Conservation (phyloP, 2,329 filamentous ascomycete species). For the Ramichloridium luteum region DNA sequence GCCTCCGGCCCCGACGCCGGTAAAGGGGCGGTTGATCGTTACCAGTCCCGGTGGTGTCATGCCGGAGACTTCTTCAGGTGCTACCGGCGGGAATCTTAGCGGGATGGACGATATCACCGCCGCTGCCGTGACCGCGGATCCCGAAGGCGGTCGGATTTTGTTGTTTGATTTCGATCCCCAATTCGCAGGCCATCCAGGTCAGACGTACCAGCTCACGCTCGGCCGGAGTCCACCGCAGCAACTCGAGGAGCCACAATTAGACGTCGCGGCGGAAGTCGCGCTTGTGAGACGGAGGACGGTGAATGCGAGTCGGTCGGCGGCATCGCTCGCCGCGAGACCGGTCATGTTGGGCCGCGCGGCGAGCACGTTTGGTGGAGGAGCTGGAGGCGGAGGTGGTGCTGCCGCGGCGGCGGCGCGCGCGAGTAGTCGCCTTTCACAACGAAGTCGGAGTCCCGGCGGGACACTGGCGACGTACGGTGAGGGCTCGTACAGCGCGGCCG, state of each 20-base stretch:
- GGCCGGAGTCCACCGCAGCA: slow-evolving; percentile 24
- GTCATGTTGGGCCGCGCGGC: slow-evolving; percentile 24
- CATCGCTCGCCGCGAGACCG: slow-evolving; percentile 20
- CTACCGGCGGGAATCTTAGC: too few relatives aligned
- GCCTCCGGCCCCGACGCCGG: slow-evolving; percentile 18
- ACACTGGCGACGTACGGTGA: not conserved
- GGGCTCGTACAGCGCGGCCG: slow-evolving; percentile 3
- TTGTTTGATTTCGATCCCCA: slow-evolving; percentile 23
- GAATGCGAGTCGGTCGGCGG: slow-evolving; percentile 22
- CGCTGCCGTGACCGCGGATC: slow-evolving; percentile 22
- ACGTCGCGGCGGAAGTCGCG: slow-evolving; percentile 25
- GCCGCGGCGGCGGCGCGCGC: too few relatives aligned
- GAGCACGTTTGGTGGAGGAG: slow-evolving; percentile 22
- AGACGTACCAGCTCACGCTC: slow-evolving; percentile 25
- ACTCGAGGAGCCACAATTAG: slow-evolving; percentile 23
- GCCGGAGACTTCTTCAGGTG: slow-evolving; percentile 13
- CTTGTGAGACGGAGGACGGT: slow-evolving; percentile 26
- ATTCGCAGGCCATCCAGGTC: slow-evolving; percentile 26
- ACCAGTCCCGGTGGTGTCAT: slow-evolving; percentile 25
- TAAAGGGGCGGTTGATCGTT: slow-evolving; percentile 25
- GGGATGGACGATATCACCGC: slow-evolving; percentile 18
- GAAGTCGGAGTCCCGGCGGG: slow-evolving; percentile 13
- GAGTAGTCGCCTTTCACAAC: slow-evolving; percentile 5
- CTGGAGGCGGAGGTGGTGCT: too few relatives aligned
- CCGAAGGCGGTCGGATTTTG: slow-evolving; percentile 16